Percentiles rank a stretch among this genome's conserved stretches.
Conservation (phyloP, 257 asterid genomes). For the Solanum gandarillasii region DNA sequence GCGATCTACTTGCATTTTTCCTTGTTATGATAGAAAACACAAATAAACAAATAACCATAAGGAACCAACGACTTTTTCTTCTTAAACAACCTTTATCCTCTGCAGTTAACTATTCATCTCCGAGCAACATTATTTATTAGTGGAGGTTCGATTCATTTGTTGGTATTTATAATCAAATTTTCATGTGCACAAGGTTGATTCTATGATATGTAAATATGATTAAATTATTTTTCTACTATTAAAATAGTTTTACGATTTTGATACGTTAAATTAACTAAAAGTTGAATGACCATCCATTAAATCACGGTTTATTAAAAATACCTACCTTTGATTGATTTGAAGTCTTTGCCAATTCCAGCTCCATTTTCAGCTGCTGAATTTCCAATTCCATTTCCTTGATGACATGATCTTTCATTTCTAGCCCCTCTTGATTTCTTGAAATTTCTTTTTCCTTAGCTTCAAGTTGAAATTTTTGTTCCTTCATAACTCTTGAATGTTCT, state of each 20-base stretch:
- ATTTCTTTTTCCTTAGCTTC: constrained; percentile 28
- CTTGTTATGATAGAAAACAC: not conserved
- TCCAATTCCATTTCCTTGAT: constrained; percentile 29
- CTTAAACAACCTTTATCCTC: not conserved
- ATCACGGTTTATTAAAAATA: not conserved
- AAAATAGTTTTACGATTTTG: not conserved
- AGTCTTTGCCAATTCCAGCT: constrained; percentile 21
- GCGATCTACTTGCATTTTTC: not conserved
- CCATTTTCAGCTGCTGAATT: constrained; percentile 20
- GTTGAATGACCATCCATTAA: not conserved
- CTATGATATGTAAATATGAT: not conserved
- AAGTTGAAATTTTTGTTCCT: constrained; percentile 17
- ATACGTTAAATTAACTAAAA: not conserved
- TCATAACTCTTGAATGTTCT: constrained; percentile 7
- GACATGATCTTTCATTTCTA: constrained; percentile 12
- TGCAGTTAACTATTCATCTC: not conserved
- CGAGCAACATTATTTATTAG: not conserved
- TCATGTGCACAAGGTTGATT: not conserved
- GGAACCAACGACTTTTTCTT: not conserved
- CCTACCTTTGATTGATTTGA: constrained; percentile 31
- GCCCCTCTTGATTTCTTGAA: constrained; percentile 17
- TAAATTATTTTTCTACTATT: not conserved
- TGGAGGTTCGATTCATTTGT: too few relatives aligned
- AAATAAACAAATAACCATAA: not conserved
- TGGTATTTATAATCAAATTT: not conserved